phyloP scores from a whole-genome alignment of 225 moss, liverwort and hornwort species.

The Takakia lepidozioides region DNA sequence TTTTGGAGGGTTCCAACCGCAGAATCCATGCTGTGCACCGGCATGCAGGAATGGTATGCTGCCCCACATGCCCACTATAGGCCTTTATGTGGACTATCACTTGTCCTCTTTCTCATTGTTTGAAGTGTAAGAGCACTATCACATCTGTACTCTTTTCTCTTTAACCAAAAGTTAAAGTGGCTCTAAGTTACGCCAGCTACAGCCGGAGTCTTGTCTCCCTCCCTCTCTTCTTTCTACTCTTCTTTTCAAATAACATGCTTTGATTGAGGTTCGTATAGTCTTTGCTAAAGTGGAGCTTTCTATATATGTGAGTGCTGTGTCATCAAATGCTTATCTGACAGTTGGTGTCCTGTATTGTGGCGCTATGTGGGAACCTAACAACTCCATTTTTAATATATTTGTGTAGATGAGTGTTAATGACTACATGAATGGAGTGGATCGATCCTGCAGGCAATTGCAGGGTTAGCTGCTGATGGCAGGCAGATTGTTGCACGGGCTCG shows the following conservation, averaged over 20 bases:
- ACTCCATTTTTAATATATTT: background rate
- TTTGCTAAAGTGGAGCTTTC: too few relatives aligned
- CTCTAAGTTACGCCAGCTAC: too few relatives aligned
- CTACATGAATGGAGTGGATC: too few relatives aligned
- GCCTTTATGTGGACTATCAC: background rate
- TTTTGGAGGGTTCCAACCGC: slow-evolving; percentile 88
- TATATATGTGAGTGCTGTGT: background rate
- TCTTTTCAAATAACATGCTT: too few relatives aligned
- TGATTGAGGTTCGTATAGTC: too few relatives aligned
- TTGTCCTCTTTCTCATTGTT: slow-evolving; percentile 3
- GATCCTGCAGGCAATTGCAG: slow-evolving; percentile 76
- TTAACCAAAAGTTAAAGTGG: background rate
- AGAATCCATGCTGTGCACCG: slow-evolving; percentile 90
- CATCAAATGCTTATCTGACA: background rate
- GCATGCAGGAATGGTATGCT: slow-evolving; percentile 85
- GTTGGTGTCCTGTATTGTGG: background rate
- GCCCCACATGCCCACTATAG: background rate
- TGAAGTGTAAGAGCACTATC: background rate
- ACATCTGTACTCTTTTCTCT: background rate
- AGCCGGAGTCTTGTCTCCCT: too few relatives aligned
- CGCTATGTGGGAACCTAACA: slow-evolving; percentile 3
- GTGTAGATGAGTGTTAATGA: too few relatives aligned
- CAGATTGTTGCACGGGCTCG: slow-evolving; percentile 80
- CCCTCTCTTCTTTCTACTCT: too few relatives aligned
- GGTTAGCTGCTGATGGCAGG: slow-evolving; percentile 88